phyloP scores from a whole-genome alignment of 345 rosid species.

The Firmiana major region DNA sequence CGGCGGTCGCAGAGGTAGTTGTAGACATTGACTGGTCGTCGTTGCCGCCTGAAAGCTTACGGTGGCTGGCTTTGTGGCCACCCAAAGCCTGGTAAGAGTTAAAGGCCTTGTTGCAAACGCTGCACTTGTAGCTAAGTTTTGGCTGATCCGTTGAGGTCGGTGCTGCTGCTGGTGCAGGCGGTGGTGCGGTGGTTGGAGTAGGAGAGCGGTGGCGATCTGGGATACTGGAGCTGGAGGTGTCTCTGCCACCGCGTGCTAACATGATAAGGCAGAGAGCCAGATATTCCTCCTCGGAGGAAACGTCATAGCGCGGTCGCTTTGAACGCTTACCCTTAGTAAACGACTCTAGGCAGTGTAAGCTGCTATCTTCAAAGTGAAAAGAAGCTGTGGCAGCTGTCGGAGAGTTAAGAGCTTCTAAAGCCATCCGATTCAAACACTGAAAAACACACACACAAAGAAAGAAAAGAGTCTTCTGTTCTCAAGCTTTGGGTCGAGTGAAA shows the following conservation, averaged over 20 bases:
- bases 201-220: conserved; percentile 15
- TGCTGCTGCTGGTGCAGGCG: neutral
- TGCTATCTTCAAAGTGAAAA: conserved; percentile 36
- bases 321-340: conserved; percentile 89
- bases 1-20: conserved; percentile 11
- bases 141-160: conserved; percentile 18
- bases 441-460: neutral
- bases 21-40: conserved; percentile 35
- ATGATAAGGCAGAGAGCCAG: conserved; percentile 93
- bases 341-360: conserved; percentile 43
- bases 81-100: conserved; percentile 87
- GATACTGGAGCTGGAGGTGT: conserved; percentile 9
- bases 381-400: conserved; percentile 36
- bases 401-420: conserved; percentile 65
- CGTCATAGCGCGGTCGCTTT: conserved; percentile 58
- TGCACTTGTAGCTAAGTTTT: conserved; percentile 55
- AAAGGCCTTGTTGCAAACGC: conserved; percentile 72
- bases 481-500: neutral
- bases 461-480: too few species aligned
- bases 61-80: conserved; percentile 93
- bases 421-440: conserved; percentile 33
- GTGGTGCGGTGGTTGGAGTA: neutral
- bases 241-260: conserved; percentile 73
- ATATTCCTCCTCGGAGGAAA: conserved; percentile 73
- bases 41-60: conserved; percentile 39